phyloP scores from a whole-genome alignment of 2,329 filamentous ascomycete species.

The Claviceps quebecensis region DNA sequence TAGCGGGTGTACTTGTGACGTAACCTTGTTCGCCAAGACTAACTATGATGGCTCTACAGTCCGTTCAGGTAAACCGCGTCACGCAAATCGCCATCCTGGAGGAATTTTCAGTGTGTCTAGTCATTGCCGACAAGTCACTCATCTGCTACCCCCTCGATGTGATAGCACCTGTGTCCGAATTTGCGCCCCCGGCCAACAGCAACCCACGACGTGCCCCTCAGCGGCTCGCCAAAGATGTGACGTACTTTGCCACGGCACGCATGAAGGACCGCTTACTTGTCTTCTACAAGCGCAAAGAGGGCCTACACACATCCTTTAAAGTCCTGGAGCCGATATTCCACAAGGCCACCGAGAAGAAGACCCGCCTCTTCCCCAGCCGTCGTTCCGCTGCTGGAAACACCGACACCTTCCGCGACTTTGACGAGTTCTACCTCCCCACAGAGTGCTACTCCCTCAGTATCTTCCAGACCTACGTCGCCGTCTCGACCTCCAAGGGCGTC shows the following conservation, averaged over 20 bases:
- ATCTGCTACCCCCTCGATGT: conserved; percentile 91
- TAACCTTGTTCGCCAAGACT: neutral
- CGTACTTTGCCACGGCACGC: conserved; percentile 87
- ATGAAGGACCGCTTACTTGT: conserved; percentile 95
- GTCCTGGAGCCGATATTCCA: conserved; percentile 92
- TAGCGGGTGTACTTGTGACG: neutral
- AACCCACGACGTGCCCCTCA: conserved; percentile 77
- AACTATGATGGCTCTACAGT: conserved; percentile 30
- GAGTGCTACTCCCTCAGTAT: conserved; percentile 93
- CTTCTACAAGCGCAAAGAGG: conserved; percentile 94
- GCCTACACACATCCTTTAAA: conserved; percentile 86
- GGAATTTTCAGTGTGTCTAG: conserved; percentile 82
- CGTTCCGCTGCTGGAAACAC: conserved; percentile 54
- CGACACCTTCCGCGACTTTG: conserved; percentile 94
- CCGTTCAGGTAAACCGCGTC: conserved; percentile 61
- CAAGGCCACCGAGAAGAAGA: conserved; percentile 74
- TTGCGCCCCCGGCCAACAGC: conserved; percentile 49
- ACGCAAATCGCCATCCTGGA: conserved; percentile 92
- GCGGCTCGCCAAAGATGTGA: conserved; percentile 81
- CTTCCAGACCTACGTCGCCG: conserved; percentile 87
- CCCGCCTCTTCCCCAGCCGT: conserved; percentile 49
- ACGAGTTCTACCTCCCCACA: conserved; percentile 95
- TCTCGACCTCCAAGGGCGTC: conserved; percentile 81
- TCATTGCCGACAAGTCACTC: conserved; percentile 81
- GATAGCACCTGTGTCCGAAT: conserved; percentile 51